Base-by-base conservation (phyloP, 2,329 filamentous ascomycete genomes). In the Botrytis aclada region DNA sequence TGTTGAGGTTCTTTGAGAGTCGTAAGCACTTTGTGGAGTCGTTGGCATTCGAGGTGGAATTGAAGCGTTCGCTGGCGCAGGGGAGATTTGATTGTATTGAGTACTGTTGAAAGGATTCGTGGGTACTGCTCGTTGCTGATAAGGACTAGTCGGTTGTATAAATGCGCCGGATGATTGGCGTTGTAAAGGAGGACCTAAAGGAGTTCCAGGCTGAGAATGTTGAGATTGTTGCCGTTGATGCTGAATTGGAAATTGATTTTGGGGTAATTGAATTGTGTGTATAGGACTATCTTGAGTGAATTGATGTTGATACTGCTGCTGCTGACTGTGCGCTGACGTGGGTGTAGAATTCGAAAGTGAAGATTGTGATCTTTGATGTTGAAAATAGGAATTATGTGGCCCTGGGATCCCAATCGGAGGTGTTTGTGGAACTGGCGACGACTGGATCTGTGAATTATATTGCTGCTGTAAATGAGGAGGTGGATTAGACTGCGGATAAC, bases 311-410 rank as follows among this genome's bases (percentile, higher is more conserved):
- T 72, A 43, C 39, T 61, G 70, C 20, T 60, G 37, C 63, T 86
- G 86, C 80, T 90, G 88, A 78, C 86, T 87, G 64, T 89, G 88
- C 25, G 88, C 86, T 56, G 88, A 89, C 10, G 87, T 89, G n/a
- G 88, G 88, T 51, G 89, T 90, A 18, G 87, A 83, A 39, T 85
- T 86, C 20, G 88, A 90, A 72, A 90, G 87, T 9, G 85, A 83
- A 34, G 88, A 90, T 72, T 86, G 86, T 60, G 88, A 88, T 77
- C 88, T 81, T 75, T 84, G 83, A 72, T 84, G 83, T 64, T 82
- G 79, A 62, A 83, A 77, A 73, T 79, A 80, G 73, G 80, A 77
- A 77, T 80, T 76, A 41, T 80, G 56, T 74, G 78, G 73, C 70
- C 79, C 75, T 73, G 79, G 75, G 76, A 81, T 74, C 71, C 80